Evolutionary conservation across 495 filamentous ascomycete genomes (phyloP), one percentile per base, ranked within the genome.

Genomic region (Stereocaulon alpinum): DNA sequence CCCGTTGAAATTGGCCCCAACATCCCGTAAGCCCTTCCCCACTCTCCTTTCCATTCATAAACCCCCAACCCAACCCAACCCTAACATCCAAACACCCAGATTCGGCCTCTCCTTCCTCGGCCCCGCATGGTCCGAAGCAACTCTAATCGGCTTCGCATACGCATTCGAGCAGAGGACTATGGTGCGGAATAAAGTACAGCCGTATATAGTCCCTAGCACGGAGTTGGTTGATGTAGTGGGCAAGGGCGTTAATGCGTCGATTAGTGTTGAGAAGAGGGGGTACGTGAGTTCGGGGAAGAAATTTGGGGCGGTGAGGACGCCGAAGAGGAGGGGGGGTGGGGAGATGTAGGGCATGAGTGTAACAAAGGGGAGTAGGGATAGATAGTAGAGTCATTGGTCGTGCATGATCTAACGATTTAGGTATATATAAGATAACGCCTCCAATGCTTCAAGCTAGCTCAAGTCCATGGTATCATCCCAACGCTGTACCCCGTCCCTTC

Each of bases 141-240:
- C 65, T 50, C 70, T 85, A 50, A 81, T 88, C 52, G 81, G 78
- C n/a, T 76, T 79, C 68, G 83, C 83, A 32, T 86, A 83, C 71
- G 83, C 82, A 20, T 86, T 78, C 69, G 84, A 87, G 72, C 84
- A 87, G 68, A 69, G 75, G 60, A 86, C 81, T n/a, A 70, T 67
- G 69, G 72, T 76, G 5, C 63, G 80, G 51, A 61, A 73, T 50
- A 69, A 71, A 43, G 67, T 80, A 1, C 64, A 68, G 64, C 79
- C 80, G 37, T 76, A 76, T 54, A 51, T 84, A 17, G 65, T 72
- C 64, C 78, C 80, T 4, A 68, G 66, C 53, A 74, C 74, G 15
- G 73, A 78, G 63, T 62, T 85, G 55, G 66, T 43, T 10, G 73
- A 83, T 74, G 40, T 72, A 14, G 51, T 69, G 52, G 63, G 63